A percentile compares a stretch with the other conserved stretches of the same genome.
Evolutionary conservation across 2,329 filamentous ascomycete species (phyloP).

Genomic region (Ilyonectria robusta): DNA sequence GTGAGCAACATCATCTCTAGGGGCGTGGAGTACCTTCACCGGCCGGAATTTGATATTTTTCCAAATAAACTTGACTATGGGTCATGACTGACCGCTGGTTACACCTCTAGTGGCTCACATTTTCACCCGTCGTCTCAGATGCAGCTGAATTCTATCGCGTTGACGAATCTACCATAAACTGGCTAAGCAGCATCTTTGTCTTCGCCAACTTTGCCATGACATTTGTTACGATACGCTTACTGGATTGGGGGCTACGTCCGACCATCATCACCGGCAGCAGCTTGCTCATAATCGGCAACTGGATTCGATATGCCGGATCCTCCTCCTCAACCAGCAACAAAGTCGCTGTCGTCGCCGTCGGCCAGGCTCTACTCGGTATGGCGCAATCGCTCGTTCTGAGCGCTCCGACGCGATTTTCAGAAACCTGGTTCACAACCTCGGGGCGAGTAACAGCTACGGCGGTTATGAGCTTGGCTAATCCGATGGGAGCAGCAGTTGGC

Average conservation of each 20-base stretch:
- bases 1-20: too few relatives aligned
- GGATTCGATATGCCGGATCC: constrained; percentile 87
- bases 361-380: constrained; percentile 90
- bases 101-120: constrained; percentile 82
- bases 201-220: constrained; percentile 84
- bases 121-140: constrained; percentile 83
- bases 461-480: constrained; percentile 86
- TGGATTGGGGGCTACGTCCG: constrained; percentile 84
- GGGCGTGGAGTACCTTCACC: constrained; percentile 67
- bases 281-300: constrained; percentile 87
- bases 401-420: constrained; percentile 90
- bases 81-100: background rate
- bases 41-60: background rate
- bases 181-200: constrained; percentile 89
- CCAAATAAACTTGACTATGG: background rate
- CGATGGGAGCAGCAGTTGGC: constrained; percentile 88
- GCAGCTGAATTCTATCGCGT: constrained; percentile 83
- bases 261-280: constrained; percentile 81
- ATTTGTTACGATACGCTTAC: constrained; percentile 80
- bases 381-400: constrained; percentile 93
- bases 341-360: constrained; percentile 87
- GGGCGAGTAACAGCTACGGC: constrained; percentile 92
- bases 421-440: constrained; percentile 91
- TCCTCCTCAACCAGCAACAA: constrained; percentile 67
- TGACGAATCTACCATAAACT: constrained; percentile 86